phyloP scores from a whole-genome alignment of 2,329 filamentous ascomycete species.

The Calonectria crousiana region DNA sequence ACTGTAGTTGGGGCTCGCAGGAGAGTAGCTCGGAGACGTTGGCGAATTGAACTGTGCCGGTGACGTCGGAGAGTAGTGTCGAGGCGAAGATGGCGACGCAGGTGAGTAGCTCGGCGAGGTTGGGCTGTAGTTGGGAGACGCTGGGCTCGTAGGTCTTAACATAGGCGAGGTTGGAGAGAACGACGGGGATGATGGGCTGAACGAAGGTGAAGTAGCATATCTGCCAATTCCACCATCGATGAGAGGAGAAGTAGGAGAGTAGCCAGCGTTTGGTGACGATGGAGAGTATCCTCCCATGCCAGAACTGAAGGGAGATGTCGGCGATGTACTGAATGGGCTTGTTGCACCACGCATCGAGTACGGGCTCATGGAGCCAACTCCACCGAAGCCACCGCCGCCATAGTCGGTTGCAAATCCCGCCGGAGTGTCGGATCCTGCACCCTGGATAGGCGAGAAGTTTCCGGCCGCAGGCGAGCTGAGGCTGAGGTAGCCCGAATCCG shows the following conservation, averaged over 20 bases:
- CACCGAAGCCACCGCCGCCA: conserved; percentile 63
- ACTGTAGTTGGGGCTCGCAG: conserved; percentile 78
- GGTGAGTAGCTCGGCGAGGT: conserved; percentile 76
- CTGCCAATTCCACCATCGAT: conserved; percentile 65
- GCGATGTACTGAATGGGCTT: conserved; percentile 81
- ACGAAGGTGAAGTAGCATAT: conserved; percentile 71
- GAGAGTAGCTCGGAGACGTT: conserved; percentile 79
- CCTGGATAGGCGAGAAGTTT: conserved; percentile 83
- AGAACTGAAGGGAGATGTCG: conserved; percentile 72
- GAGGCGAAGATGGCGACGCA: conserved; percentile 68
- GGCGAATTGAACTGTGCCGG: conserved; percentile 80
- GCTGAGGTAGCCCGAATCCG: conserved; percentile 75
- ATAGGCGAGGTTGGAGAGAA: conserved; percentile 74
- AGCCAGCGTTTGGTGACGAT: conserved; percentile 78
- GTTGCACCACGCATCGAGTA: conserved; percentile 72
- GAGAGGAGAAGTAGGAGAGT: conserved; percentile 82
- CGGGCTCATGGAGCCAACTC: conserved; percentile 70
- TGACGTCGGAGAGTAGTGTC: conserved; percentile 77
- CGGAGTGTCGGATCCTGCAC: conserved; percentile 78
- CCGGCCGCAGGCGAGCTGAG: conserved; percentile 72
- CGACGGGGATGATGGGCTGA: conserved; percentile 73
- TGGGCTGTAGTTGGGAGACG: conserved; percentile 73
- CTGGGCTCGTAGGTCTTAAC: conserved; percentile 66
- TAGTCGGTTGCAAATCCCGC: conserved; percentile 75
- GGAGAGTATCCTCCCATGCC: conserved; percentile 76